phyloP scores from a whole-genome alignment of 441 rosid genomes.

The Euphorbia schlechtendalii region DNA sequence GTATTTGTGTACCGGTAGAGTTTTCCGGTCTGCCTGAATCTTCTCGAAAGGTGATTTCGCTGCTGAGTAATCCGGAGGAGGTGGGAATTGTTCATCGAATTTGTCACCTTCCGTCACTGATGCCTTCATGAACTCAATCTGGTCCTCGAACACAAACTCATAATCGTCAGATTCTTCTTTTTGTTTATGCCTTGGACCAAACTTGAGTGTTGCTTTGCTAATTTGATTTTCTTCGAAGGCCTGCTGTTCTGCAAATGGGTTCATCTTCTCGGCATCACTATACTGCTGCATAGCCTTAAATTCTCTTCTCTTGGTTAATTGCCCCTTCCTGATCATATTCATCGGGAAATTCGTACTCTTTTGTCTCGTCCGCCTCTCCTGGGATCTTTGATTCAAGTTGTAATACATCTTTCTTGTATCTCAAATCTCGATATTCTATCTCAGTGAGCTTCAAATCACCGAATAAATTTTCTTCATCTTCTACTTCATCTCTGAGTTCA shows the following conservation, averaged over 20 bases:
- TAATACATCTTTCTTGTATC: too few relatives aligned
- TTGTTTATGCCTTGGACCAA: constrained; percentile 75
- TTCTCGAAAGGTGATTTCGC: neutral
- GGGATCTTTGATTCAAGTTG: neutral
- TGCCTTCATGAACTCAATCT: constrained; percentile 77
- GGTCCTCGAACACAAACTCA: constrained; percentile 91
- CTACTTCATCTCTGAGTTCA: constrained; percentile 39
- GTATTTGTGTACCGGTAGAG: constrained; percentile 72
- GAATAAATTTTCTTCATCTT: constrained; percentile 61
- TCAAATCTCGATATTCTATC: constrained; percentile 52
- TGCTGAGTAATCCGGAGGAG: neutral
- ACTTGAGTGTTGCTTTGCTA: constrained; percentile 74
- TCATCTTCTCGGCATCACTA: constrained; percentile 76
- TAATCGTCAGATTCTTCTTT: constrained; percentile 48
- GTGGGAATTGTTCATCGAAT: constrained; percentile 29
- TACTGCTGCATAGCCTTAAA: constrained; percentile 88
- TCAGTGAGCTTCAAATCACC: constrained; percentile 71
- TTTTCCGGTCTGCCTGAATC: constrained; percentile 73
- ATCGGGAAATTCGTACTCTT: constrained; percentile 36
- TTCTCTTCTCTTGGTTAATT: constrained; percentile 89
- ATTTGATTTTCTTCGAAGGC: constrained; percentile 99
- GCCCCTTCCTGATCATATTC: constrained; percentile 66
- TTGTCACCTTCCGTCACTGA: constrained; percentile 77
- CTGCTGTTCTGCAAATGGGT: constrained; percentile 94
- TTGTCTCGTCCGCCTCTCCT: neutral